Base-by-base conservation (phyloP, 192 early-diverging fungal species). In the Thoreauomyces humboldtii region DNA sequence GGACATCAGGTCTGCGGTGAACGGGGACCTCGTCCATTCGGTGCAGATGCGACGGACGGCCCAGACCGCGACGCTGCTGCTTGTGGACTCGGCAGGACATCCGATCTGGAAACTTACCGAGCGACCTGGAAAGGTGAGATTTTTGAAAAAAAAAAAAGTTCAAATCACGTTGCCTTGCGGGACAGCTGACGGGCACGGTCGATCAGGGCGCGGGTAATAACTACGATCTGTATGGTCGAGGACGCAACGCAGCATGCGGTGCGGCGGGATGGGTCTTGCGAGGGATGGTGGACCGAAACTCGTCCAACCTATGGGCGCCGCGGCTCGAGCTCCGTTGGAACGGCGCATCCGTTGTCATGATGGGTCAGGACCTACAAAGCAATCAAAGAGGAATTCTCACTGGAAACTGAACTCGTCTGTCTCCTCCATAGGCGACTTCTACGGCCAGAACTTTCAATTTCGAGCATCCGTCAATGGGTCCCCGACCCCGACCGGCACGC, bases 241-340 rank as follows among this genome's bases (percentile, higher is more conserved):
- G 46, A 11, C 31, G 34, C 17, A 48, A 27, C 4, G 22, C 48
- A 34, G 25, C 61, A 6, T 63, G 61, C 34, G 61, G 61, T n/a
- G 46, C 29, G 4, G 61, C 61, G 1, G 61, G 48, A 1, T 63
- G 61, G 61, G 50, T 52, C 19, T 34, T 63, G 24, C 61, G 61
- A 9, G 61, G 47, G 17, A 63, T 63, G 48, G 35, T 63, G 19
- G 61, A 63, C 35, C 27, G 61, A 17, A 15, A 22, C 9, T 61
- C 59, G 24, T 36, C 59, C 12, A 61, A 43, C 25, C 4, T 43
- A 7, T 52, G 61, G 61, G 28, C 61, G 27, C 61, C 61, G 12
- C 15, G 36, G 47, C 46, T 63, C 7, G 32, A 48, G 25, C 33
- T 63, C 15, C 5, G 24, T 7, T 63, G 61, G 34, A 63, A 52